Evolutionary conservation across 345 rosid species (phyloP).

Genomic region (Balakata baccata): DNA sequence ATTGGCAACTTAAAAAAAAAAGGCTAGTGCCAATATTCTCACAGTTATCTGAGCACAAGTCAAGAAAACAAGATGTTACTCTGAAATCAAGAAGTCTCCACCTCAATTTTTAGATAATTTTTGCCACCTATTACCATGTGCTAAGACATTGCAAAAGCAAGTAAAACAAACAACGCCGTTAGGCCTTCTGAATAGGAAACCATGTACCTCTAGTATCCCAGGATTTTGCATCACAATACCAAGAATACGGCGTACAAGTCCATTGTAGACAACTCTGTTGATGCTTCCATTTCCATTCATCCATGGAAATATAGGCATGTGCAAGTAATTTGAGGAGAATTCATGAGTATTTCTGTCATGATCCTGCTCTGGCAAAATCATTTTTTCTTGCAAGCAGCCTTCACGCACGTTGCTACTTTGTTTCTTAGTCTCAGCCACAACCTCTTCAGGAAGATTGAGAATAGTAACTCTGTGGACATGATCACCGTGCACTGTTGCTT

Average conservation of each 20-base stretch:
- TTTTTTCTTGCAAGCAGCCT: constrained; percentile 26
- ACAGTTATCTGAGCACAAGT: background rate
- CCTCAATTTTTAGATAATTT: background rate
- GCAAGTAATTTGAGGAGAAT: constrained; percentile 31
- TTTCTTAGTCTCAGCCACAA: constrained; percentile 25
- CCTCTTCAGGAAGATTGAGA: constrained; percentile 81
- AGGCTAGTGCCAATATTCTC: background rate
- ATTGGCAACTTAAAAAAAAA: background rate
- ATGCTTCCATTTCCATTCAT: constrained; percentile 81
- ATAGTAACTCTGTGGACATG: constrained; percentile 75
- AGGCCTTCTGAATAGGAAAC: constrained; percentile 2
- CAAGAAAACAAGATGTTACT: background rate
- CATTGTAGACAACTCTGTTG: constrained; percentile 61
- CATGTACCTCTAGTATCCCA: constrained; percentile 74
- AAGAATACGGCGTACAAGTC: constrained; percentile 74
- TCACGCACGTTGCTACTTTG: constrained; percentile 32
- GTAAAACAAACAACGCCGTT: background rate
- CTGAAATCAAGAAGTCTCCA: background rate
- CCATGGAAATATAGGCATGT: constrained; percentile 81
- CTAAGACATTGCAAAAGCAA: background rate
- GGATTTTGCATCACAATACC: constrained; percentile 89
- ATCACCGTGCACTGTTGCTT: constrained; percentile 22
- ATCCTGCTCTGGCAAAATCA: constrained; percentile 21
- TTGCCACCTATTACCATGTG: background rate
- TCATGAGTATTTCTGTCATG: constrained; percentile 20